A percentile compares a stretch with the other conserved stretches of the same genome.
phyloP scores from a whole-genome alignment of 805 yeast genomes.

The Schwanniomyces sp. region DNA sequence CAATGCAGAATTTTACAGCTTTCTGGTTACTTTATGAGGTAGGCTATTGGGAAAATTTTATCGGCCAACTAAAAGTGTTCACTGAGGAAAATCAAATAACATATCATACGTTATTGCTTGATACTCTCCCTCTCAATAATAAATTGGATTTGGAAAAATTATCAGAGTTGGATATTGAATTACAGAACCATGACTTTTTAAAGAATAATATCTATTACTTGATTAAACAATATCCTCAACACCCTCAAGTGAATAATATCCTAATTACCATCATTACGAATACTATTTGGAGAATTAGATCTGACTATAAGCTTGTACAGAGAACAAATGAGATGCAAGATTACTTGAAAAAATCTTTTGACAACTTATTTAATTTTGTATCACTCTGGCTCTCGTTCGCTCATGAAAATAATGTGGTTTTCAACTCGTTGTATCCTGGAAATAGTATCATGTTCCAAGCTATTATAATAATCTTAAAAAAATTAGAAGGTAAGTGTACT shows the following conservation, averaged over 20 bases:
- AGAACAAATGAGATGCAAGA: conserved; percentile 1
- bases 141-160: conserved; percentile 9
- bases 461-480: conserved; percentile 3
- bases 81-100: conserved; percentile 4
- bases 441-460: conserved; percentile 28
- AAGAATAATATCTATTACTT: conserved; percentile 7
- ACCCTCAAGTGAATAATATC: conserved; percentile 19
- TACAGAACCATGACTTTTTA: background rate
- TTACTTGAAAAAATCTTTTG: background rate
- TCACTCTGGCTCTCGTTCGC: conserved; percentile 5
- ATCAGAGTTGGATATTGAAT: background rate
- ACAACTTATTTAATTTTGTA: conserved; percentile 1
- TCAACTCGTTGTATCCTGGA: conserved; percentile 23
- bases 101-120: conserved; percentile 21
- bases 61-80: conserved; percentile 9
- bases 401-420: conserved; percentile 11
- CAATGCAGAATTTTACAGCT: conserved; percentile 5
- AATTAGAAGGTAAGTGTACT: background rate
- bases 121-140: conserved; percentile 17
- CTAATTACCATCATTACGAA: conserved; percentile 15
- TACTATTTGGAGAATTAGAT: conserved; percentile 9
- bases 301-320: background rate
- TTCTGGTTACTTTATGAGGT: conserved; percentile 27
- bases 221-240: conserved; percentile 13
- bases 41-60: conserved; percentile 31